Percentiles rank a stretch among this genome's conserved stretches.
Conservation (phyloP, 2,329 filamentous ascomycete species). For the Fusarium pseudonygamai region DNA sequence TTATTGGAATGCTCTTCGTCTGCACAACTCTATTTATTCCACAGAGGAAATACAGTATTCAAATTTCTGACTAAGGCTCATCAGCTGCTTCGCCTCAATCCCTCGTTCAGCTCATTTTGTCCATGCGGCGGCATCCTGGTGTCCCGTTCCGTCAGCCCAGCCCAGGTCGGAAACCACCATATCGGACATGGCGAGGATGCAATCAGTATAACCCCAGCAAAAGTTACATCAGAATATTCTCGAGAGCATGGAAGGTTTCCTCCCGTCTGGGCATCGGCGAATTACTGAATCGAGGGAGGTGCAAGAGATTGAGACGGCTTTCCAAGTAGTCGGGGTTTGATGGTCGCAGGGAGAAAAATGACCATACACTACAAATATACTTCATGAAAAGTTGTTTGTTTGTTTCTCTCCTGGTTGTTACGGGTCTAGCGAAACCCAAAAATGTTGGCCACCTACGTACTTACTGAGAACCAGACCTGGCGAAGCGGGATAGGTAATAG, state of each 20-base stretch:
- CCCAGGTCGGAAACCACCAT: conserved; percentile 19
- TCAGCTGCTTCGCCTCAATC: conserved; percentile 26
- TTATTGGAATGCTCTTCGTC: conserved; percentile 26
- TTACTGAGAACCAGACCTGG: conserved; percentile 5
- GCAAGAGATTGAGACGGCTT: conserved; percentile 7
- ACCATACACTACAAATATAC: conserved; percentile 10
- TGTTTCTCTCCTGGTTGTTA: conserved; percentile 7
- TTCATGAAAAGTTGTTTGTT: conserved; percentile 16
- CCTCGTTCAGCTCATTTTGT: conserved; percentile 32
- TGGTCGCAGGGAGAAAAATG: conserved; percentile 12
- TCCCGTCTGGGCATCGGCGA: not conserved
- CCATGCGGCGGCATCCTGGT: conserved; percentile 12
- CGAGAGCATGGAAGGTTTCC: not conserved
- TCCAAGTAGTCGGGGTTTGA: not conserved
- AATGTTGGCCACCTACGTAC: conserved; percentile 1
- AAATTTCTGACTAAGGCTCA: conserved; percentile 8
- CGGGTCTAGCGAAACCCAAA: conserved; percentile 32
- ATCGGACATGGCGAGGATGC: conserved; percentile 29
- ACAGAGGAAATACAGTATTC: not conserved
- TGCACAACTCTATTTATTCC: conserved; percentile 19
- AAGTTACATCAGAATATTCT: not conserved
- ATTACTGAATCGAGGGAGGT: not conserved
- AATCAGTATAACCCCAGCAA: conserved; percentile 14
- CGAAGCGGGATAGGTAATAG: conserved; percentile 33
- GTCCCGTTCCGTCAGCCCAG: conserved; percentile 11